Evolutionary conservation across 2,329 filamentous ascomycete species (phyloP).

Genomic region (Akanthomyces lecanii): DNA sequence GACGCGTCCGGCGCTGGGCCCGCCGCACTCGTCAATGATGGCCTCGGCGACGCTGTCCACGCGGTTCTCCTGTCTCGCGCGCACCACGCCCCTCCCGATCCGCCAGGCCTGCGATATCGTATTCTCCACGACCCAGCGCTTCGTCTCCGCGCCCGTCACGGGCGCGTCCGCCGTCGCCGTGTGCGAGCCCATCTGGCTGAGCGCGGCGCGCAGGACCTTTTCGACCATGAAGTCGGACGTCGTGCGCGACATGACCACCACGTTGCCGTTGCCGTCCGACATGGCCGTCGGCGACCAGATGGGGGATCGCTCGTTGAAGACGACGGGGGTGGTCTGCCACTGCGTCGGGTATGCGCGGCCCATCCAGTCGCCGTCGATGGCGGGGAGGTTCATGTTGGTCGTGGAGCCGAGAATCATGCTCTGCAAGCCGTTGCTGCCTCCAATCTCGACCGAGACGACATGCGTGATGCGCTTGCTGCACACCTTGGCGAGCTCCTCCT

Average conservation of each 20-base stretch:
- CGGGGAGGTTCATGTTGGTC: constrained; percentile 46
- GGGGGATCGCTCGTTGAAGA: constrained; percentile 44
- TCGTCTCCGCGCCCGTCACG: constrained; percentile 45
- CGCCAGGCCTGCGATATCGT: constrained; percentile 52
- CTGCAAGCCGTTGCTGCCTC: constrained; percentile 61
- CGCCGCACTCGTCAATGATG: constrained; percentile 56
- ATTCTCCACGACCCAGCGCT: constrained; percentile 48
- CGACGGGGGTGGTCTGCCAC: constrained; percentile 53
- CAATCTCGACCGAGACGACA: constrained; percentile 61
- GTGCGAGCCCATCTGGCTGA: constrained; percentile 53
- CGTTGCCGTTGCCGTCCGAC: constrained; percentile 49
- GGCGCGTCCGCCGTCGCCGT: constrained; percentile 46
- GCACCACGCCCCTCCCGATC: constrained; percentile 57
- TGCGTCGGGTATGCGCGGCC: constrained; percentile 51
- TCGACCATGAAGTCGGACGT: constrained; percentile 45
- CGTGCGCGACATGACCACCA: constrained; percentile 45
- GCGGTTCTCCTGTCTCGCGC: constrained; percentile 44
- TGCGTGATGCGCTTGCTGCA: constrained; percentile 45
- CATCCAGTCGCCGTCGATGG: constrained; percentile 55
- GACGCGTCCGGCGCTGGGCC: constrained; percentile 47
- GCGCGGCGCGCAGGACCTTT: constrained; percentile 45
- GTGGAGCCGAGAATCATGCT: constrained; percentile 53
- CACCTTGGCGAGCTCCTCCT: constrained; percentile 50
- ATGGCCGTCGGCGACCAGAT: constrained; percentile 45
- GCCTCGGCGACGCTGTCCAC: constrained; percentile 52